Evolutionary conservation across 805 yeast species (phyloP).

Genomic region (Candida morakotiae): DNA sequence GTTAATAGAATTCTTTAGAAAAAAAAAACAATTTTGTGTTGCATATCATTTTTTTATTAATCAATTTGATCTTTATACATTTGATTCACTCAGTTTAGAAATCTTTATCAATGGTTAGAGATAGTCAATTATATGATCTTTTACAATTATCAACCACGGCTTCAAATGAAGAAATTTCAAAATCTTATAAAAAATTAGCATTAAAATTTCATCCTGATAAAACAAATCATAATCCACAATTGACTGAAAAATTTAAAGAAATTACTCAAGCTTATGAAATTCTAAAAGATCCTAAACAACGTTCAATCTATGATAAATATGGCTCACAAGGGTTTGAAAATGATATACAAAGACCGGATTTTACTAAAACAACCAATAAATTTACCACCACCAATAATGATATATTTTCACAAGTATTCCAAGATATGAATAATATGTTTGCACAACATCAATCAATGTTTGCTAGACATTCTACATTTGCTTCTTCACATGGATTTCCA

Average conservation of each 20-base stretch:
- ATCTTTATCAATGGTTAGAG: slow-evolving; percentile 17
- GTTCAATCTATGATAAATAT: slow-evolving; percentile 49
- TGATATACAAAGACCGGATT: slow-evolving; percentile 5
- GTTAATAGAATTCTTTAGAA: too few relatives aligned
- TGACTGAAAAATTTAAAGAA: slow-evolving; percentile 54
- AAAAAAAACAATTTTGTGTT: neutral
- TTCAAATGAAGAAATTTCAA: slow-evolving; percentile 33
- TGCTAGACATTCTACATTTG: neutral
- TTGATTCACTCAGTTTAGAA: too few relatives aligned
- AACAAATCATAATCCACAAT: slow-evolving; percentile 44
- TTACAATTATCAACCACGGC: slow-evolving; percentile 29
- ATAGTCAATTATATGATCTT: slow-evolving; percentile 29
- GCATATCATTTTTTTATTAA: neutral
- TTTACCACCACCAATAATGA: slow-evolving; percentile 17
- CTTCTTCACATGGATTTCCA: neutral
- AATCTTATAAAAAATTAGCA: slow-evolving; percentile 35
- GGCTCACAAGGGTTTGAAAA: slow-evolving; percentile 46
- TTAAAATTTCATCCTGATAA: slow-evolving; percentile 65
- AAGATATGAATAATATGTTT: slow-evolving; percentile 27
- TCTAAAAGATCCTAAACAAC: slow-evolving; percentile 42
- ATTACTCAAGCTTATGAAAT: slow-evolving; percentile 66
- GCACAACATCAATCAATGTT: slow-evolving; percentile 5
- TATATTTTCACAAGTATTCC: slow-evolving; percentile 35
- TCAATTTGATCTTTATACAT: neutral
- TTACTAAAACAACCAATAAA: neutral